phyloP scores from a whole-genome alignment of 768 basidiomycete species.

The Termitomyces sp. region DNA sequence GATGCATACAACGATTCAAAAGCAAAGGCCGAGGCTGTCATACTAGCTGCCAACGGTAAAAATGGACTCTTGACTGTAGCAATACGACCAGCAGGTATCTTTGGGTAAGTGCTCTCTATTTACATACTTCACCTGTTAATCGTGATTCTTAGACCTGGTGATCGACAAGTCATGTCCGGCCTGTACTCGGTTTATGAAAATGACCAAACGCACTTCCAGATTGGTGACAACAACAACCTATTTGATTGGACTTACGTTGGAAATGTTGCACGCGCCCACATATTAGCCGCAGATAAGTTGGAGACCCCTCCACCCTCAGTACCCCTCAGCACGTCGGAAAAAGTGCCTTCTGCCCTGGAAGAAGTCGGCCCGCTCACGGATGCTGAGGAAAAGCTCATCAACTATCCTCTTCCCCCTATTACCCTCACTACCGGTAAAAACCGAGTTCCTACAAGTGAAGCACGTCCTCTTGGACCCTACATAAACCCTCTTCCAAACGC shows the following conservation, averaged over 20 bases:
- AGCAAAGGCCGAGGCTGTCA: conserved; percentile 77
- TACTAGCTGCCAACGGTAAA: conserved; percentile 83
- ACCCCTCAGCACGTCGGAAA: conserved; percentile 28
- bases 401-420: conserved; percentile 53
- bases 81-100: conserved; percentile 89
- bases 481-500: conserved; percentile 55
- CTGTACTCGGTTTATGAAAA: conserved; percentile 73
- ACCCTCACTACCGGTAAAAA: conserved; percentile 57
- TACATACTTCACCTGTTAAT: conserved; percentile 1
- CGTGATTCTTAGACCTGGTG: conserved; percentile 64
- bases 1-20: conserved; percentile 97
- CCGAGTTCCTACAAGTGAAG: conserved; percentile 71
- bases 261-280: conserved; percentile 90
- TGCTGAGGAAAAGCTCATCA: conserved; percentile 36
- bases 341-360: conserved; percentile 26
- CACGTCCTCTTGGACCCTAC: conserved; percentile 82
- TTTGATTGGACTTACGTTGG: conserved; percentile 97
- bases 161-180: conserved; percentile 81
- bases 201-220: conserved; percentile 86
- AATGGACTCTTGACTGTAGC: conserved; percentile 84
- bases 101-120: conserved; percentile 57
- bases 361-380: conserved; percentile 36
- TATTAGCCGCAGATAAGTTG: conserved; percentile 90
- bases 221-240: conserved; percentile 89
- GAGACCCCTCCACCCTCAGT: conserved; percentile 42